Conservation (phyloP, 2,329 filamentous ascomycete genomes). For the Pestalotiopsis sp. region DNA sequence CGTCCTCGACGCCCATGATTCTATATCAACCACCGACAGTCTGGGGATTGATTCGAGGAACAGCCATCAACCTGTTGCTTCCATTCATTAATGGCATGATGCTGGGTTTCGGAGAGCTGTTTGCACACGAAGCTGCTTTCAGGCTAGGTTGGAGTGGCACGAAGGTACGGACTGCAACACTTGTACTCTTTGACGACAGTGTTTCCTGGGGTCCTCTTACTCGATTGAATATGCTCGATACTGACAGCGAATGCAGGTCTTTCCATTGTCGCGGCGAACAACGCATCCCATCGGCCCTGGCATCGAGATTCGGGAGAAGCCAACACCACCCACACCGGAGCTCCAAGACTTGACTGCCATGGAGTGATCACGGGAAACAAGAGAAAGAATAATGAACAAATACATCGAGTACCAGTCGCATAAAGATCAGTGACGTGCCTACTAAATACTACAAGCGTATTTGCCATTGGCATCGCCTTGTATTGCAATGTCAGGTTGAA, state of each 20-base stretch:
- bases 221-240: not conserved
- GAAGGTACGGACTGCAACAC: slow-evolving; percentile 65
- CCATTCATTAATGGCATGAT: slow-evolving; percentile 98
- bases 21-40: slow-evolving; percentile 88
- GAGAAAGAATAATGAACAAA: not conserved
- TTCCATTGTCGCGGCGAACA: slow-evolving; percentile 62
- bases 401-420: not conserved
- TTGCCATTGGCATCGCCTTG: too few species aligned
- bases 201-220: not conserved
- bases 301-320: slow-evolving; percentile 76
- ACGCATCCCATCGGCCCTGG: slow-evolving; percentile 76
- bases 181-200: not conserved
- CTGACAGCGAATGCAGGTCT: slow-evolving; percentile 47
- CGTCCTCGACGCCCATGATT: slow-evolving; percentile 70
- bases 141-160: slow-evolving; percentile 91
- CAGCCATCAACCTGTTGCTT: slow-evolving; percentile 92
- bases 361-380: slow-evolving; percentile 53
- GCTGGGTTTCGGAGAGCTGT: slow-evolving; percentile 95
- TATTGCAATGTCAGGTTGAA: too few species aligned
- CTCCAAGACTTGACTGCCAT: slow-evolving; percentile 69
- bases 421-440: too few species aligned
- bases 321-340: slow-evolving; percentile 57
- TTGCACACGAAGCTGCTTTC: slow-evolving; percentile 95
- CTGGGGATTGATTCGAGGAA: slow-evolving; percentile 83
- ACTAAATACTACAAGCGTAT: too few species aligned